A percentile compares a stretch with the other conserved stretches of the same genome.
Evolutionary conservation across 2,329 filamentous ascomycete genomes (phyloP).

Genomic region (Fusarium hainanense): DNA sequence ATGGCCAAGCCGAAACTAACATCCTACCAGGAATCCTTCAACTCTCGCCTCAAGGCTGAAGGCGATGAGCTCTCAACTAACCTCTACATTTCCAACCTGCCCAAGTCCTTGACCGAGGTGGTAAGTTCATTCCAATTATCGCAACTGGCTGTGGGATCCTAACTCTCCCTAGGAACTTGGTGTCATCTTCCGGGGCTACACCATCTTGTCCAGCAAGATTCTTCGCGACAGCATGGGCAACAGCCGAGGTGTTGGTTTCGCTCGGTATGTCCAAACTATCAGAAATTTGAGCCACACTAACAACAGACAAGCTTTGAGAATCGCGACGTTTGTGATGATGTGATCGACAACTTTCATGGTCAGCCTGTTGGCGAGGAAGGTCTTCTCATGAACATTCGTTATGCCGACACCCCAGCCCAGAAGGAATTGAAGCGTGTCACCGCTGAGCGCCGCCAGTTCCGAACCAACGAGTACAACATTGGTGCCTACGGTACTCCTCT

Average conservation of each 20-base stretch:
- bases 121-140: slow-evolving; percentile 61
- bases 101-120: slow-evolving; percentile 89
- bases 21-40: slow-evolving; percentile 86
- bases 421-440: slow-evolving; percentile 97
- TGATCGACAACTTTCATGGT: slow-evolving; percentile 89
- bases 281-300: slow-evolving; percentile 1
- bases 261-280: slow-evolving; percentile 71
- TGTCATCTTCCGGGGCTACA: slow-evolving; percentile 81
- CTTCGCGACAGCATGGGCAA: slow-evolving; percentile 91
- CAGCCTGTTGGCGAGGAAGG: slow-evolving; percentile 79
- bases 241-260: slow-evolving; percentile 96
- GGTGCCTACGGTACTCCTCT: slow-evolving; percentile 73
- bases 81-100: slow-evolving; percentile 96
- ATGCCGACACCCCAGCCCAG: slow-evolving; percentile 95
- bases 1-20: slow-evolving; percentile 5
- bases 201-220: slow-evolving; percentile 93
- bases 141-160: neutral
- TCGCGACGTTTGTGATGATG: slow-evolving; percentile 88
- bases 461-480: slow-evolving; percentile 93
- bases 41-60: slow-evolving; percentile 96
- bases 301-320: slow-evolving; percentile 78
- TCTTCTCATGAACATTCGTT: slow-evolving; percentile 91
- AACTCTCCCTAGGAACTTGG: slow-evolving; percentile 70
- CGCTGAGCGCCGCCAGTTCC: slow-evolving; percentile 93
- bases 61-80: slow-evolving; percentile 92